These are phyloP conservation scores for Tetrapisispora nanseiensis DNA, from an alignment of 805 yeast species.

Conservation along the genomic window DNA sequence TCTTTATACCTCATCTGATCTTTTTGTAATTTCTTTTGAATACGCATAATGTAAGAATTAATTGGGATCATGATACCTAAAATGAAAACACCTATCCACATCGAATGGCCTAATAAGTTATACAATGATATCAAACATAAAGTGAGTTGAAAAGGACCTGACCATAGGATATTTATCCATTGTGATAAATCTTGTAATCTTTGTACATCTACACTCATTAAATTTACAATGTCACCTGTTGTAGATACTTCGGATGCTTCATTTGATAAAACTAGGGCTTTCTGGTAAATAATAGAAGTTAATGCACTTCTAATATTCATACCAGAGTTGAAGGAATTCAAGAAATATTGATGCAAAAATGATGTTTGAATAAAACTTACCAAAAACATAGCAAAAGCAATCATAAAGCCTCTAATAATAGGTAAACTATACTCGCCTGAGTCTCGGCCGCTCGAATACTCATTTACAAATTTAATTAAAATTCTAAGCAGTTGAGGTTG, in stretches of 20 bases:
- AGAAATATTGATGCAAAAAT: constrained; percentile 68
- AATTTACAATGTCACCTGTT: constrained; percentile 88
- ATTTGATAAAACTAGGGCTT: constrained; percentile 57
- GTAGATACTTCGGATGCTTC: constrained; percentile 63
- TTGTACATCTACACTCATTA: constrained; percentile 91
- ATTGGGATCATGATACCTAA: constrained; percentile 72
- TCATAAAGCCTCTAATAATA: constrained; percentile 62
- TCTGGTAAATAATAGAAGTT: constrained; percentile 57
- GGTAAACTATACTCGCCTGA: constrained; percentile 40
- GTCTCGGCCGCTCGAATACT: constrained; percentile 31
- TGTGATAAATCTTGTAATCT: constrained; percentile 77
- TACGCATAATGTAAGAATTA: constrained; percentile 58
- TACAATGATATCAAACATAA: constrained; percentile 68
- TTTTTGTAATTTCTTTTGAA: constrained; percentile 66
- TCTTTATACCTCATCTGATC: constrained; percentile 85
- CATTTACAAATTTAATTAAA: constrained; percentile 51
- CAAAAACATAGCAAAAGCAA: constrained; percentile 64
- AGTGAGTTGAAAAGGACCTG: constrained; percentile 82
- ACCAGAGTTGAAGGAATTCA: constrained; percentile 64
- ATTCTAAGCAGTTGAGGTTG: constrained; percentile 75
- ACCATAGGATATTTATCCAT: constrained; percentile 74
- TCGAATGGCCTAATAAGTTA: constrained; percentile 69
- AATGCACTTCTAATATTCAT: constrained; percentile 65
- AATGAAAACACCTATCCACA: constrained; percentile 91
- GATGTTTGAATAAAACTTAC: constrained; percentile 73